These are phyloP conservation scores for Solanum chilense DNA, from an alignment of 257 asterid species.

Conservation along the genomic window DNA sequence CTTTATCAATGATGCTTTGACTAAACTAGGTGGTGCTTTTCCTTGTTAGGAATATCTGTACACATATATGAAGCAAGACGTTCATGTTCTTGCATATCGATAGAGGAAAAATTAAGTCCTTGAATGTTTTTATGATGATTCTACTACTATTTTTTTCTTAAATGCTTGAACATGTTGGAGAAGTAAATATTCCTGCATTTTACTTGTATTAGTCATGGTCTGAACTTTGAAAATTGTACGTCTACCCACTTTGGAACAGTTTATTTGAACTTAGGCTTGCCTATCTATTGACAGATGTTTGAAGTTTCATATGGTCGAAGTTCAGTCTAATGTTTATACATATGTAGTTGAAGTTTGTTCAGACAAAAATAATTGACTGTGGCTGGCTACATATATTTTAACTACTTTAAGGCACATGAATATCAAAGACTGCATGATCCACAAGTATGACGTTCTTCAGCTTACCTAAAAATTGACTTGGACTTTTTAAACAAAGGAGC, in stretches of 20 bases:
- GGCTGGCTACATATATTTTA: not conserved
- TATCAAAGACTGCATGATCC: not conserved
- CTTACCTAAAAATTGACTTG: not conserved
- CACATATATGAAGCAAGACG: not conserved
- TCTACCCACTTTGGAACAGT: not conserved
- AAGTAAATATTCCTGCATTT: not conserved
- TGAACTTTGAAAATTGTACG: not conserved
- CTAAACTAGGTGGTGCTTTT: constrained; percentile 11
- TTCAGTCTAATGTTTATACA: not conserved
- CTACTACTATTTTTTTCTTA: not conserved
- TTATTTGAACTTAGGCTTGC: not conserved
- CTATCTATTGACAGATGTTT: not conserved
- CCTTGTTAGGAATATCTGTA: not conserved
- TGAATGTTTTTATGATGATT: not conserved
- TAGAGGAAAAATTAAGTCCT: not conserved
- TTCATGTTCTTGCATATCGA: not conserved
- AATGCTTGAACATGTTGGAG: not conserved
- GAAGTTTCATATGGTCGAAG: not conserved
- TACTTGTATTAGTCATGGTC: not conserved
- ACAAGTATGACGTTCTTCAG: not conserved
- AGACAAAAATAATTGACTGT: not conserved
- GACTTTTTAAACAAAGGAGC: not conserved
- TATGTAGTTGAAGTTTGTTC: not conserved
- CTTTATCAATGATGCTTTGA: constrained; percentile 36
- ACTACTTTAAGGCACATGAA: not conserved